These are phyloP conservation scores for Dactylonectria estremocensis DNA, from an alignment of 2,329 filamentous ascomycete species.

Conservation along the genomic window DNA sequence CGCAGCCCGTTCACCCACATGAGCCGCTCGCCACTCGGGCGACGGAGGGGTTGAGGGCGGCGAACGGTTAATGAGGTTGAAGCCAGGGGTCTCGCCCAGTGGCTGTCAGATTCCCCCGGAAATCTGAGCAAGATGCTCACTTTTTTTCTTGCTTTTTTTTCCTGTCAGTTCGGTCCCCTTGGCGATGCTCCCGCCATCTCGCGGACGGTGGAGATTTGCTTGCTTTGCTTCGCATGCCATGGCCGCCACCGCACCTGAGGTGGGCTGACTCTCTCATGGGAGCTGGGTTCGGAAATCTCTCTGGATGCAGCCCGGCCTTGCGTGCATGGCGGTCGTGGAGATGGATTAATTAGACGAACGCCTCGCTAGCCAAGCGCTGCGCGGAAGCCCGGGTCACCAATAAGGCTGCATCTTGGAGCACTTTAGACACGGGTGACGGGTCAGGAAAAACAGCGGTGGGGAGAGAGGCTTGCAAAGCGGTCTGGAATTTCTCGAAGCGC, in stretches of 20 bases:
- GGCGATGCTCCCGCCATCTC: slow-evolving; percentile 18
- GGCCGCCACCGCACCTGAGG: neutral
- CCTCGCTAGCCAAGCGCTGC: slow-evolving; percentile 4
- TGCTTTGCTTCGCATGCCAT: slow-evolving; percentile 20
- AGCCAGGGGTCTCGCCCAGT: slow-evolving; percentile 14
- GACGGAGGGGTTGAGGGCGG: neutral
- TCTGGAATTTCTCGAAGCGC: slow-evolving; percentile 13
- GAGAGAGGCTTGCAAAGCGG: slow-evolving; percentile 12
- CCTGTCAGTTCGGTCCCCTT: neutral
- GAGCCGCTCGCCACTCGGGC: slow-evolving; percentile 7
- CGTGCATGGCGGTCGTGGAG: slow-evolving; percentile 28
- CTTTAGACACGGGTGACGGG: neutral
- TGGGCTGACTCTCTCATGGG: slow-evolving; percentile 10
- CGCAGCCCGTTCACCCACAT: slow-evolving; percentile 14
- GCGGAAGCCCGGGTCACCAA: neutral
- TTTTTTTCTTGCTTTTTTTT: slow-evolving; percentile 33
- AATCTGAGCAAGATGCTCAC: slow-evolving; percentile 22
- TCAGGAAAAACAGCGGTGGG: slow-evolving; percentile 23
- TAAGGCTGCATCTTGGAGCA: neutral
- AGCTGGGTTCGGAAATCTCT: slow-evolving; percentile 14
- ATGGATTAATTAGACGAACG: slow-evolving; percentile 26
- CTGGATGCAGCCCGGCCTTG: slow-evolving; percentile 19
- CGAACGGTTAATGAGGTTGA: slow-evolving; percentile 18
- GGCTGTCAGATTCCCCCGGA: slow-evolving; percentile 33
- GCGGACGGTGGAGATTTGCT: slow-evolving; percentile 4